Conservation (phyloP, 345 rosid species). For the Arabidopsis suecica region DNA sequence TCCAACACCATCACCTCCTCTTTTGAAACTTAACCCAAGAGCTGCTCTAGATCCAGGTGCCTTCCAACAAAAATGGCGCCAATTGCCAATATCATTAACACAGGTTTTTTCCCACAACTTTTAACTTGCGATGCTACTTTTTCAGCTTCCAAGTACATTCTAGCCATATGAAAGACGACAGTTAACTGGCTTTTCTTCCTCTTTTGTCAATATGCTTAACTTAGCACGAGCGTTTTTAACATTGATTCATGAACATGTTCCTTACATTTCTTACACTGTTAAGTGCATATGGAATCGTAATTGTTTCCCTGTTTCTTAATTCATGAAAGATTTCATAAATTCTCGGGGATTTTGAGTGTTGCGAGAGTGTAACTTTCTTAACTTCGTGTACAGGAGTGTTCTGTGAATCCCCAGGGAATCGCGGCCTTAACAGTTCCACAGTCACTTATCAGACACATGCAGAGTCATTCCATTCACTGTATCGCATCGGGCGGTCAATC, state of each 20-base stretch:
- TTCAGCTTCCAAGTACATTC: background rate
- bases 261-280: background rate
- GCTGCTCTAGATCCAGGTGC: slow-evolving; percentile 81
- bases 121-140: background rate
- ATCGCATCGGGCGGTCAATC: slow-evolving; percentile 96
- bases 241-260: background rate
- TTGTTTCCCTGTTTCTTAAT: background rate
- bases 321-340: background rate
- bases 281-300: slow-evolving; percentile 2
- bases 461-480: slow-evolving; percentile 80
- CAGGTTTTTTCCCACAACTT: slow-evolving; percentile 53
- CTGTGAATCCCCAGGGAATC: slow-evolving; percentile 70
- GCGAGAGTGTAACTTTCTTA: slow-evolving; percentile 21
- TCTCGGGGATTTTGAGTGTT: background rate
- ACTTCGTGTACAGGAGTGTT: slow-evolving; percentile 58
- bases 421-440: slow-evolving; percentile 74
- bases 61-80: slow-evolving; percentile 96
- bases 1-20: slow-evolving; percentile 60
- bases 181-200: background rate
- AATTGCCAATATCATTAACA: slow-evolving; percentile 67
- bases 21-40: slow-evolving; percentile 79
- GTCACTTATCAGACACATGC: slow-evolving; percentile 85
- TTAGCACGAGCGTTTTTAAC: background rate
- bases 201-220: background rate
- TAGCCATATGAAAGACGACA: background rate